These are phyloP conservation scores for Tricholoma bakamatsutake DNA, from an alignment of 768 basidiomycete genomes.

Conservation along the genomic window DNA sequence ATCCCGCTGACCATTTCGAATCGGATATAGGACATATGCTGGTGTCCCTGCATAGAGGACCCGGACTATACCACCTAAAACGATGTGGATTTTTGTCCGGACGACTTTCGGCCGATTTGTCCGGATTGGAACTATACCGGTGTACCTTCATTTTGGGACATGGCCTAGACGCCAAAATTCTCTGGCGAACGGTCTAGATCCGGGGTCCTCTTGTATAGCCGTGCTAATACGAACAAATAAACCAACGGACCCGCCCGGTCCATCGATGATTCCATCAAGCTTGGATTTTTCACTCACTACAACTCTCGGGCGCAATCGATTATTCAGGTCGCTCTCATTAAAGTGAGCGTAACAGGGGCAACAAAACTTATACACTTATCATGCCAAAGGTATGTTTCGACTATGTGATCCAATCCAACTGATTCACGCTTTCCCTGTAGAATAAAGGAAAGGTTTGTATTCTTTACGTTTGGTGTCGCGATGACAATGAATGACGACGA, in stretches of 20 bases:
- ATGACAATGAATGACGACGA: background rate
- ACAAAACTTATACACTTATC: conserved; percentile 12
- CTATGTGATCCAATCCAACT: conserved; percentile 9
- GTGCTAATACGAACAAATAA: conserved; percentile 14
- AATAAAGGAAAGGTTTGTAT: conserved; percentile 68
- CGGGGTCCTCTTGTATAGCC: no score
- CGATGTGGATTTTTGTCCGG: no score
- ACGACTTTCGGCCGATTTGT: no score
- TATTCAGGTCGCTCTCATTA: conserved; percentile 6
- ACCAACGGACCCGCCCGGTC: conserved; percentile 9
- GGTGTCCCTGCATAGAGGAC: no score
- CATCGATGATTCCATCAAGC: conserved; percentile 6
- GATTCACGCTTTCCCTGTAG: conserved; percentile 25
- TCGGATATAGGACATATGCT: no score
- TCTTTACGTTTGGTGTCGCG: background rate
- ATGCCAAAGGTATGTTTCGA: conserved; percentile 45
- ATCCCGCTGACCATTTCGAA: no score
- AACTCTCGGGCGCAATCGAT: background rate
- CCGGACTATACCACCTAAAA: no score
- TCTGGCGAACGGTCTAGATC: no score
- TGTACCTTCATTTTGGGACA: no score
- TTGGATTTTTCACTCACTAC: conserved; percentile 4
- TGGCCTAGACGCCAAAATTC: no score
- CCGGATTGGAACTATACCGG: no score
- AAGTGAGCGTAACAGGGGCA: conserved; percentile 9